Evolutionary conservation across 345 rosid species (phyloP).

Genomic region (Carallia pectinifolia): DNA sequence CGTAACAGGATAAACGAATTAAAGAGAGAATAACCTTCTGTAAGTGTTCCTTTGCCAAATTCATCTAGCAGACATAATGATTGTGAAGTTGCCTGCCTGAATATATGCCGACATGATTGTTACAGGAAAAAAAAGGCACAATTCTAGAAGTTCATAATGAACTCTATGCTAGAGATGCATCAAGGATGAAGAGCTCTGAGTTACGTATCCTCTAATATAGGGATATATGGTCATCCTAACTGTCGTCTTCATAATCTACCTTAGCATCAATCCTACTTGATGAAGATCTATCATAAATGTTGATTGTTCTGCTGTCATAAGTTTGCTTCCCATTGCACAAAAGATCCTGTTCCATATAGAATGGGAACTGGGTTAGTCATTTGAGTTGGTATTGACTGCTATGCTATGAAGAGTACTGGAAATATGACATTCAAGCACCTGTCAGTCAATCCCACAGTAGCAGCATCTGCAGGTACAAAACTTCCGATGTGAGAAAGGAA

Average conservation of each 20-base stretch:
- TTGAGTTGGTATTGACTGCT: neutral
- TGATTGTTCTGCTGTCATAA: slow-evolving; percentile 88
- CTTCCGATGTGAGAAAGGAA: slow-evolving; percentile 97
- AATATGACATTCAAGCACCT: slow-evolving; percentile 45
- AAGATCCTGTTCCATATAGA: slow-evolving; percentile 65
- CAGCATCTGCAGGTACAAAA: slow-evolving; percentile 96
- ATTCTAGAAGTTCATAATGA: slow-evolving; percentile 3
- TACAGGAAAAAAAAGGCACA: neutral
- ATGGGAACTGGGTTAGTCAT: slow-evolving; percentile 13
- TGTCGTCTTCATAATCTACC: slow-evolving; percentile 37
- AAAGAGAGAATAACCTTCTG: slow-evolving; percentile 62
- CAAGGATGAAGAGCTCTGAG: neutral
- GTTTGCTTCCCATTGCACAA: slow-evolving; percentile 91
- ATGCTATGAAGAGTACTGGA: slow-evolving; percentile 19
- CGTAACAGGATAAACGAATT: neutral
- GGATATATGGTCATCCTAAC: neutral
- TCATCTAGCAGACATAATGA: slow-evolving; percentile 92
- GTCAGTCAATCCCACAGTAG: slow-evolving; percentile 91
- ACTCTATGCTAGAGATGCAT: neutral
- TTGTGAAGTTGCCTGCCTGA: slow-evolving; percentile 88
- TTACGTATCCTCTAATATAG: slow-evolving; percentile 2
- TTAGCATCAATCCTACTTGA: slow-evolving; percentile 97
- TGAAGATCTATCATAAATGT: slow-evolving; percentile 98
- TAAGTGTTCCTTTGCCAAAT: slow-evolving; percentile 99
- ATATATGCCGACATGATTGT: slow-evolving; percentile 4